Evolutionary conservation across 345 rosid genomes (phyloP).

Genomic region (Durio zibethinus): DNA sequence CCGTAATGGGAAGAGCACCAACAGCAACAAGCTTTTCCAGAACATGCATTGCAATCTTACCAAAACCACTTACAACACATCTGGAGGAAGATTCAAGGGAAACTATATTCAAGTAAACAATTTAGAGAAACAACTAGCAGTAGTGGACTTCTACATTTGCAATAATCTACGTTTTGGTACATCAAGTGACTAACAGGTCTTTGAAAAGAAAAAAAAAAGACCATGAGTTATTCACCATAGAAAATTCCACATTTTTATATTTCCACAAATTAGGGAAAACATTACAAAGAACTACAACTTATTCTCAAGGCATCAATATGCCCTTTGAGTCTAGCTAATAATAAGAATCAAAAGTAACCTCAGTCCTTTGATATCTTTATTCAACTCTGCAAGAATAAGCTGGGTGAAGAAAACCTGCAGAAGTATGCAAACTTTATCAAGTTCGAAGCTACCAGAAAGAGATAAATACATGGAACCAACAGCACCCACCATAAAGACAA

Average conservation of each 20-base stretch:
- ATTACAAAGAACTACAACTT: neutral
- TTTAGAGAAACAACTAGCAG: neutral
- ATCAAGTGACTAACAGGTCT: neutral
- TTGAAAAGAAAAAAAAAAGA: neutral
- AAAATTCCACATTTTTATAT: neutral
- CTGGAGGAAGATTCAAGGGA: conserved; percentile 35
- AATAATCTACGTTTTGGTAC: neutral
- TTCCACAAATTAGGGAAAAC: conserved; percentile 3
- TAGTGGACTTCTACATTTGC: neutral
- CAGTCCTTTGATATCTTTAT: conserved; percentile 89
- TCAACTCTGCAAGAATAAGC: conserved; percentile 91
- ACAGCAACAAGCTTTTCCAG: conserved; percentile 94
- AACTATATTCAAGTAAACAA: conserved; percentile 14
- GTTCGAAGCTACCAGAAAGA: conserved; percentile 8
- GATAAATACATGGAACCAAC: neutral
- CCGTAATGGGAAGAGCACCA: conserved; percentile 88
- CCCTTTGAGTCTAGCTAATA: neutral
- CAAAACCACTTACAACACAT: conserved; percentile 94
- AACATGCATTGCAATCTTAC: conserved; percentile 99
- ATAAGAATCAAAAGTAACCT: conserved; percentile 45
- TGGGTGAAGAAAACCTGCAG: conserved; percentile 93
- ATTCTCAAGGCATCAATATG: neutral
- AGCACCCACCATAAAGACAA: neutral
- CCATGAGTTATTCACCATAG: neutral
- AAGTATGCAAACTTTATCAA: conserved; percentile 28